Conservation (phyloP, 2,329 filamentous ascomycete genomes). For the Daldinia sp. region DNA sequence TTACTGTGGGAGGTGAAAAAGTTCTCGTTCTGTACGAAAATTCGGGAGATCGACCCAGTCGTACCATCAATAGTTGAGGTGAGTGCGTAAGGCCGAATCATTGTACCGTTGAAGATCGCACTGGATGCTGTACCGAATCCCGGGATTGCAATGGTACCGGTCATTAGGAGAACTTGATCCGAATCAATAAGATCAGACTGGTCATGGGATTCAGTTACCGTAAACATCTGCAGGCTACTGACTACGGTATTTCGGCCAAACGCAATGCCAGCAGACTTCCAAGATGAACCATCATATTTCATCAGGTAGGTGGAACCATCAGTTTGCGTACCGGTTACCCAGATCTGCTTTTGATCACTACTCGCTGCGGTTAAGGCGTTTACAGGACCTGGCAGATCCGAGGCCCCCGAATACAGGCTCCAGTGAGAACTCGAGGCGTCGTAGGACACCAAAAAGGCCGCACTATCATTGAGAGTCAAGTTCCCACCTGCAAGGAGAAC, state of each 20-base stretch:
- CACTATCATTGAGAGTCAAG: constrained; percentile 71
- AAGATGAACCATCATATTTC: constrained; percentile 79
- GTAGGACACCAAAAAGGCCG: constrained; percentile 75
- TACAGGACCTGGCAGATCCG: constrained; percentile 79
- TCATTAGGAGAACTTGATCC: constrained; percentile 79
- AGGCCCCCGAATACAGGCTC: constrained; percentile 67
- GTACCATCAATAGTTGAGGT: constrained; percentile 72
- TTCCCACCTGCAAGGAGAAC: constrained; percentile 81
- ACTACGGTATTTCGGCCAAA: constrained; percentile 74
- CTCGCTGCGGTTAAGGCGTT: constrained; percentile 79
- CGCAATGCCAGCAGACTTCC: constrained; percentile 69
- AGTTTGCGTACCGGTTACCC: constrained; percentile 76
- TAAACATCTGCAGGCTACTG: constrained; percentile 82
- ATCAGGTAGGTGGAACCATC: constrained; percentile 77
- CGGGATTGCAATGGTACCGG: constrained; percentile 81
- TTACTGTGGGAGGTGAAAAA: constrained; percentile 74
- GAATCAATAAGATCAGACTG: constrained; percentile 69
- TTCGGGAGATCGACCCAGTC: constrained; percentile 76
- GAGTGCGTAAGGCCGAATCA: constrained; percentile 80
- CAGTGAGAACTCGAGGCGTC: constrained; percentile 73
- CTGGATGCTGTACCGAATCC: constrained; percentile 84
- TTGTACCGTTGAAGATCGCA: constrained; percentile 85
- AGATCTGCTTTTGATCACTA: constrained; percentile 75
- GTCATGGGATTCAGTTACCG: constrained; percentile 72
- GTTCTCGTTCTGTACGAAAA: constrained; percentile 84